These are phyloP conservation scores for Umbelopsis sp. DNA, from an alignment of 371 early-diverging fungal genomes.

Conservation along the genomic window DNA sequence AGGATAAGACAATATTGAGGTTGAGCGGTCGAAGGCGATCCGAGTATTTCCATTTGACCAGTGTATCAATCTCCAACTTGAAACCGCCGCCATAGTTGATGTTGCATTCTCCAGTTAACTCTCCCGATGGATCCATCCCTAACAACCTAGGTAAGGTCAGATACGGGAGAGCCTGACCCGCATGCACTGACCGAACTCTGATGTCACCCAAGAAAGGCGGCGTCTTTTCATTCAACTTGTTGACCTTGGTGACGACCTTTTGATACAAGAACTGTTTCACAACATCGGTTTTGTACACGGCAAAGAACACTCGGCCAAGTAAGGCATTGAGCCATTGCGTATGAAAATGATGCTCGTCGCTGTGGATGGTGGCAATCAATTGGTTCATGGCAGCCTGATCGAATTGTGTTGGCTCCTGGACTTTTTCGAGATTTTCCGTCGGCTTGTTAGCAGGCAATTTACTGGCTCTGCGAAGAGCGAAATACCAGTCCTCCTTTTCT, in stretches of 20 bases:
- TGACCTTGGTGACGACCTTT: slow-evolving; percentile 68
- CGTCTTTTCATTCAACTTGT: slow-evolving; percentile 66
- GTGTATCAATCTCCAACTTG: slow-evolving; percentile 73
- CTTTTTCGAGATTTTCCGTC: slow-evolving; percentile 16
- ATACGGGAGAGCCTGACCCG: slow-evolving; percentile 81
- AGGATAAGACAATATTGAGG: slow-evolving; percentile 78
- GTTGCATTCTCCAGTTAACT: slow-evolving; percentile 73
- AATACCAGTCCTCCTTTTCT: slow-evolving; percentile 93
- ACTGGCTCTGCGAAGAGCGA: slow-evolving; percentile 57
- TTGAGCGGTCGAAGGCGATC: slow-evolving; percentile 67
- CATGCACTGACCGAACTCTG: slow-evolving; percentile 74
- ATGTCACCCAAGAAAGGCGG: slow-evolving; percentile 85
- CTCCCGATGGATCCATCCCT: slow-evolving; percentile 70
- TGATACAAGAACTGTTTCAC: slow-evolving; percentile 62
- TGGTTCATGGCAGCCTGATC: slow-evolving; percentile 60
- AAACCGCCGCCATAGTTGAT: slow-evolving; percentile 82
- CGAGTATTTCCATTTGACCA: slow-evolving; percentile 56
- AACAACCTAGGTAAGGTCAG: slow-evolving; percentile 79
- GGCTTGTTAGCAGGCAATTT: slow-evolving; percentile 22
- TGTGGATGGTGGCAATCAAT: slow-evolving; percentile 59
- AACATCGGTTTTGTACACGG: slow-evolving; percentile 68
- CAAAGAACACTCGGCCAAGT: slow-evolving; percentile 79
- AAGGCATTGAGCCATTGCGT: slow-evolving; percentile 91
- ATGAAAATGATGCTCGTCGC: slow-evolving; percentile 65
- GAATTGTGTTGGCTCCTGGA: slow-evolving; percentile 50